Percentiles rank a stretch among this genome's conserved stretches.
Conservation (phyloP, 768 basidiomycete genomes). For the Lenzites betulinus region DNA sequence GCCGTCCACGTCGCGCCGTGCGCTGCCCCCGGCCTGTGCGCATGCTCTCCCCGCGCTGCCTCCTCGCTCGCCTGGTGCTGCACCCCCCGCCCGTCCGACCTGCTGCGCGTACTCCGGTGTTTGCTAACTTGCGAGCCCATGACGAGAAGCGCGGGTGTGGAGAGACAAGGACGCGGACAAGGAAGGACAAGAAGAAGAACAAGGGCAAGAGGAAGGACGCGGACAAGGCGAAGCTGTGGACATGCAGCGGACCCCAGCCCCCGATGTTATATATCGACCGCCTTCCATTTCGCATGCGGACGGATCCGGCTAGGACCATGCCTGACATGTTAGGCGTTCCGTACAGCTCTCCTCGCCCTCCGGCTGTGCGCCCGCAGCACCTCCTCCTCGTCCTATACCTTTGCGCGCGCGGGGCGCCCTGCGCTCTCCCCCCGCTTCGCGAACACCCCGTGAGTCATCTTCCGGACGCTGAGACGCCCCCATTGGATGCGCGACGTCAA, state of each 20-base stretch:
- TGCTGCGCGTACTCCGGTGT: not conserved
- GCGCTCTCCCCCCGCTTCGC: not conserved
- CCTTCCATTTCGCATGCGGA: slow-evolving; percentile 8
- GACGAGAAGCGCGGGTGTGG: not conserved
- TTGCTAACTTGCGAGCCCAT: slow-evolving; percentile 14
- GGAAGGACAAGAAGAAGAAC: too few species aligned
- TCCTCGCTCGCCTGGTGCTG: not conserved
- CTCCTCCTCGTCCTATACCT: not conserved
- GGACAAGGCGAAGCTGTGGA: too few species aligned
- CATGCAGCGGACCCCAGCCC: too few species aligned
- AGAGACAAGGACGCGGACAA: not conserved
- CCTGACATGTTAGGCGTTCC: not conserved
- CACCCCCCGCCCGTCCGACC: not conserved
- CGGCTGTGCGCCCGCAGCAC: not conserved
- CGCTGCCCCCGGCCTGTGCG: too few species aligned
- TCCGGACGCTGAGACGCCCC: too few species aligned
- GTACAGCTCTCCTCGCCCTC: not conserved
- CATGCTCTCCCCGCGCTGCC: not conserved
- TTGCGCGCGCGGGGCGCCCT: too few species aligned
- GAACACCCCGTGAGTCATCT: too few species aligned
- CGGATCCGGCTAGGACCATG: slow-evolving; percentile 1
- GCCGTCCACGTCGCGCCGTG: not conserved
- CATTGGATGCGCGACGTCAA: too few species aligned
- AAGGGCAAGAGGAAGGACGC: too few species aligned
- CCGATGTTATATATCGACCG: slow-evolving; percentile 1